Evolutionary conservation across 768 basidiomycete genomes (phyloP), one percentile per base, ranked within the genome.

Genomic region (Russula vinacea): DNA sequence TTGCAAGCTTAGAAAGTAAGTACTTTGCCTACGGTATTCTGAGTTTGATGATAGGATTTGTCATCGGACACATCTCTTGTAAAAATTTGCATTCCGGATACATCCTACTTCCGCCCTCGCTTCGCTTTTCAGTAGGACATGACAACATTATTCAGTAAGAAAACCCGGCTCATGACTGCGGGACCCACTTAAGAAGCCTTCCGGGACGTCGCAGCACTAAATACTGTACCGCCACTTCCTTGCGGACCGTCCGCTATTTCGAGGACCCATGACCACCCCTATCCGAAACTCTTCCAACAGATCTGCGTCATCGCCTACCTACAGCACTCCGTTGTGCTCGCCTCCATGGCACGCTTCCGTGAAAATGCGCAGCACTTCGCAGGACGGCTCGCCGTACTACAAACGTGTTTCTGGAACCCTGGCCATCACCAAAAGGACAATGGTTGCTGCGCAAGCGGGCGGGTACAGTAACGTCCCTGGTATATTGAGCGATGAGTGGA

Each of bases 401-500:
- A 62, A 74, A 14, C 84, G 75, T 50, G 68, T 71, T 71, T 0
- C 78, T 0, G 85, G 86, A 0, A 84, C 81, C 0, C 73, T 88
- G 13, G 73, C 84, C 51, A 79, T 89, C 59, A 73, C 83, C 3
- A 85, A 89, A 71, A 84, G 78, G 0, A 83, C 84, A 0, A 74
- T 79, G 61, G 80, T 89, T 55, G 77, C 80, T 0, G 70, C 74
- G 0, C 68, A 78, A 5, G 83, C 84, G 0, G 84, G 82, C n/a
- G n/a, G n/a, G n/a, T n/a, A n/a, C n/a, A n/a, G n/a, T n/a, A n/a
- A n/a, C n/a, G n/a, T n/a, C n/a, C n/a, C n/a, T n/a, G n/a, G n/a
- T n/a, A 83, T 89, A 57, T 89, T 81, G 78, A 83, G 72, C 29
- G 71, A 80, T 5, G 83, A 80, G 39, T 89, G 92, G 66, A 79